Evolutionary conservation across 371 early-diverging fungal species (phyloP).

Genomic region (Haplosporangium sp.): DNA sequence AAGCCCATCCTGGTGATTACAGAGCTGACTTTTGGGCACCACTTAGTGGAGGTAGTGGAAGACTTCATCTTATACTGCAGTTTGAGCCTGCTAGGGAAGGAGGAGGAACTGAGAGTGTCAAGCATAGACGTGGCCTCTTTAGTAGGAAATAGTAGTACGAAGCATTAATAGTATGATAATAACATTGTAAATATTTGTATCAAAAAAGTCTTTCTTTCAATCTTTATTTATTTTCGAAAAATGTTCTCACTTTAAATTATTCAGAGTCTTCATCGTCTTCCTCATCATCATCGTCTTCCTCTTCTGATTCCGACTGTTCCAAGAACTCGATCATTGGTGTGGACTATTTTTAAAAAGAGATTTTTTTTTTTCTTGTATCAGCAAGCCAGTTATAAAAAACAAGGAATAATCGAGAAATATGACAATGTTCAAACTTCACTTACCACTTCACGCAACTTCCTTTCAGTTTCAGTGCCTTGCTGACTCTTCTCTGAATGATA

Average conservation of each 20-base stretch:
- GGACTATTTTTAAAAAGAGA: conserved; percentile 12
- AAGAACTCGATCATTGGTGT: conserved; percentile 46
- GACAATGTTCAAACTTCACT: conserved; percentile 4
- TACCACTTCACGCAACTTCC: conserved; percentile 44
- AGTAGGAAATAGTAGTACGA: conserved; percentile 27
- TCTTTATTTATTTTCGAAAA: neutral
- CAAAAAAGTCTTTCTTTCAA: too few species aligned
- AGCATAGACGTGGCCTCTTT: conserved; percentile 33
- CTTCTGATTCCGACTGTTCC: conserved; percentile 53
- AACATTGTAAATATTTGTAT: too few species aligned
- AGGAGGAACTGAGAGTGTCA: conserved; percentile 1
- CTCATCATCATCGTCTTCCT: conserved; percentile 34
- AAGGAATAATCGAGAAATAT: neutral
- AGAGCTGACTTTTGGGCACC: conserved; percentile 32
- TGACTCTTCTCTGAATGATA: conserved; percentile 56
- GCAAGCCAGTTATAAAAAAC: neutral
- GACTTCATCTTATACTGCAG: conserved; percentile 15
- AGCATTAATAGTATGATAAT: too few species aligned
- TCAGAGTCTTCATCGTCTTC: conserved; percentile 14
- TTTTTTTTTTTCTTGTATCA: too few species aligned
- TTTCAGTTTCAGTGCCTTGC: conserved; percentile 40
- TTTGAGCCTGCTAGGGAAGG: conserved; percentile 27
- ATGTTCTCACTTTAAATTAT: neutral
- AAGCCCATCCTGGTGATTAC: conserved; percentile 9
- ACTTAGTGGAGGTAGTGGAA: conserved; percentile 18